A percentile compares a stretch with the other conserved stretches of the same genome.
Conservation (phyloP, 139 green algal species). For the Chlorella sp. region DNA sequence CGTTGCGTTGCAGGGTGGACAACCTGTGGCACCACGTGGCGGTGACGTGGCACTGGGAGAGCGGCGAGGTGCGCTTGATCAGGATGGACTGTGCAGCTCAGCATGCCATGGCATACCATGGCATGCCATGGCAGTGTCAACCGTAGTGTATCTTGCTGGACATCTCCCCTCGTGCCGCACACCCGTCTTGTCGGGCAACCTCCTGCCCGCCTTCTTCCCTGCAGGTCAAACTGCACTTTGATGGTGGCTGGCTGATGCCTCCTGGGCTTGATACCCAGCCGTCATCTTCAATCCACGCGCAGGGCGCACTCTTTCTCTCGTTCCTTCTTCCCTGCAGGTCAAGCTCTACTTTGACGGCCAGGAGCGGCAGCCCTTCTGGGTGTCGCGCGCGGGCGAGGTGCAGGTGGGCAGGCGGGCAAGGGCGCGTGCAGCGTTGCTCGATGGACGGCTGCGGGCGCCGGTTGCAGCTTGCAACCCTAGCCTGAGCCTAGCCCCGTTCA, state of each 20-base stretch:
- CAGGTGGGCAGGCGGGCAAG: slow-evolving; percentile 19
- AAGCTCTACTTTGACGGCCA: slow-evolving; percentile 80
- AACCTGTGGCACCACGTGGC: slow-evolving; percentile 86
- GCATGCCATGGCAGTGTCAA: not conserved
- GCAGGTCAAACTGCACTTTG: slow-evolving; percentile 70
- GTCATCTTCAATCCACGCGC: too few species aligned
- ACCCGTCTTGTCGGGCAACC: too few species aligned
- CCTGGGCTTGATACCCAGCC: too few species aligned
- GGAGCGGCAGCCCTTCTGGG: slow-evolving; percentile 68
- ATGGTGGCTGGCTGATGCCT: too few species aligned
- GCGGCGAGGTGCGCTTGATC: slow-evolving; percentile 47
- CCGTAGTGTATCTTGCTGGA: too few species aligned
- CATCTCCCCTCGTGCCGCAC: not conserved
- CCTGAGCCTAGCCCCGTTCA: too few species aligned
- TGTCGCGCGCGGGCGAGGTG: slow-evolving; percentile 31
- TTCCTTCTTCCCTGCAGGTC: not conserved
- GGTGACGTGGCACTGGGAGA: slow-evolving; percentile 72
- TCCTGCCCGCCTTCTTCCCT: too few species aligned
- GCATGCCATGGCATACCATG: not conserved
- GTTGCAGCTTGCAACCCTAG: too few species aligned
- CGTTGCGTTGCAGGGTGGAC: slow-evolving; percentile 63
- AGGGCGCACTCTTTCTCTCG: too few species aligned
- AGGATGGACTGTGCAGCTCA: not conserved
- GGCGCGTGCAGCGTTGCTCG: too few species aligned
- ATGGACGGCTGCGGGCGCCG: too few species aligned